Base-by-base conservation (phyloP, 2,329 filamentous ascomycete genomes). In the Zelopaecilomyces penicillatus region DNA sequence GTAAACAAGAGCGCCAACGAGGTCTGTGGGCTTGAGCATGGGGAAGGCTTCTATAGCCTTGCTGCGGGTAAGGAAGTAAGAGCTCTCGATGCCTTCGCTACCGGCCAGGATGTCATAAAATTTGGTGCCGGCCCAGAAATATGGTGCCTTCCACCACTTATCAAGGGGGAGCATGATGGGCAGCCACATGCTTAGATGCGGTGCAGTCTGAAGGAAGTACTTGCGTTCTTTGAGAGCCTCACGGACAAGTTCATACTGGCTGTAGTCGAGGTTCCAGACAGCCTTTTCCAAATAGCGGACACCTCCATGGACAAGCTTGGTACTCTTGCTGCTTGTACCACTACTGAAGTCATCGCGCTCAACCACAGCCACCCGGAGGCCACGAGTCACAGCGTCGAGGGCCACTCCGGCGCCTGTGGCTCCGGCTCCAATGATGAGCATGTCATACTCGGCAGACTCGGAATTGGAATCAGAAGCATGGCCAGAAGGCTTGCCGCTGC, bases 41-140 rank as follows among this genome's bases (percentile, higher is more conserved):
- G 88, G 88, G 60, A 94, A 94, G 3, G 85, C 85, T 61, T 91
- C 87, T 50, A 94, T 71, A 6, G 87, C 87, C 66, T 91, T 91
- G 63, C 84, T 90, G 64, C 83, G 83, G 27, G 87, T 90, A 58
- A 94, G 68, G 62, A 94, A 94, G 67, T 94, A 94, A 5, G 86
- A 91, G 56, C 80, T 88, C 65, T 94, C 87, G 57, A 94, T 90
- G 44, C 88, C 88, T 64, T 94, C 87, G 35, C 83, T 83, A 10
- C 87, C 87, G 55, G 88, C 88, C 52, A 94, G 74, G 55, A 89
- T 79, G 65, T 94, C 88, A 65, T 94, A 95, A 54, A 80, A 78
- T 64, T 94, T 94, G 49, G 82, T 85, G 41, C 83, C 83, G 34
- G 74, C 77, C 83, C 83, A 87, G 62, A 84, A 87, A 65, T 87